Percentiles rank a stretch among this genome's conserved stretches.
Evolutionary conservation across 345 rosid species (phyloP).

Genomic region (Sapria himalayana): DNA sequence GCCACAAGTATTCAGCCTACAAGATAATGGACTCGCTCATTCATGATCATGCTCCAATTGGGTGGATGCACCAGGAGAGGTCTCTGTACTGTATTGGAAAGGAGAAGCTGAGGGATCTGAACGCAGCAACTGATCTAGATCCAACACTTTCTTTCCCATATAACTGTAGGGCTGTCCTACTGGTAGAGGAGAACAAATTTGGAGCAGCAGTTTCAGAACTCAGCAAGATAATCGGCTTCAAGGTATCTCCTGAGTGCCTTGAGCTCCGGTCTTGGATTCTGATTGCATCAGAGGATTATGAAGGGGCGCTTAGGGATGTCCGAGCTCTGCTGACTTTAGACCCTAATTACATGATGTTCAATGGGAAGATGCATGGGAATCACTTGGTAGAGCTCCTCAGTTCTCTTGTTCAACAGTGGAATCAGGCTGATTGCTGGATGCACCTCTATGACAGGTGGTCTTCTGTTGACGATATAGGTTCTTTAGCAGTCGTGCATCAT

Average conservation of each 20-base stretch:
- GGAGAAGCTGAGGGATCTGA: conserved; percentile 56
- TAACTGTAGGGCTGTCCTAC: conserved; percentile 50
- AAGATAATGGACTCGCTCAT: conserved; percentile 52
- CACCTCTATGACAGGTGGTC: conserved; percentile 91
- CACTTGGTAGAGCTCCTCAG: conserved; percentile 49
- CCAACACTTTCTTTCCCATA: conserved; percentile 81
- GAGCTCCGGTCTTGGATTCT: conserved; percentile 85
- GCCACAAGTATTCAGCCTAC: conserved; percentile 75
- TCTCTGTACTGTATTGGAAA: conserved; percentile 58
- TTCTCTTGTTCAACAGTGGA: conserved; percentile 59
- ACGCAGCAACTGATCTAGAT: conserved; percentile 50
- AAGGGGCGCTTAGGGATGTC: conserved; percentile 58
- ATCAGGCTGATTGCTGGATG: conserved; percentile 94
- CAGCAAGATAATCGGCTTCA: conserved; percentile 57
- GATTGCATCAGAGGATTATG: conserved; percentile 56
- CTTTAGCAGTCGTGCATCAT: conserved; percentile 76
- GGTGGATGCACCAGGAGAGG: conserved; percentile 91
- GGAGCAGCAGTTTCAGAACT: conserved; percentile 63
- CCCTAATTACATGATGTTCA: conserved; percentile 56
- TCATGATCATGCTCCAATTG: conserved; percentile 36
- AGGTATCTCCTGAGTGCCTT: conserved; percentile 63
- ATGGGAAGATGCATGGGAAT: conserved; percentile 47
- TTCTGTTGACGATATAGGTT: conserved; percentile 83
- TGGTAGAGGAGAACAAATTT: conserved; percentile 48
- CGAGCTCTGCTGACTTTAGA: conserved; percentile 73